These are phyloP conservation scores for Fusarium piperis DNA, from an alignment of 2,329 filamentous ascomycete genomes.

Conservation along the genomic window DNA sequence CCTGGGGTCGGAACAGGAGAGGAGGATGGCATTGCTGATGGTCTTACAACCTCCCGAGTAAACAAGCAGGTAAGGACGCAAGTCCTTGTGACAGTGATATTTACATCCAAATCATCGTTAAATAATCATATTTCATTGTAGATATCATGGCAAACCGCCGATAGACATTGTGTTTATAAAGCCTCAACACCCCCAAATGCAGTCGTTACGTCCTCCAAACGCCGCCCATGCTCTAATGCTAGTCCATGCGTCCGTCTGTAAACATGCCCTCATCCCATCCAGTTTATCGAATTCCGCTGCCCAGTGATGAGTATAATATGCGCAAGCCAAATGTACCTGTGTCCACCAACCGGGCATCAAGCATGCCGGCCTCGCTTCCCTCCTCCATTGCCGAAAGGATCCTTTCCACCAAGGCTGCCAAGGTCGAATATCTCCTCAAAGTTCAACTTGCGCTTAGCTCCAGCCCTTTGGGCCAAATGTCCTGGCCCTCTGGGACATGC, in stretches of 20 bases:
- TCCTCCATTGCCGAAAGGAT: conserved; percentile 60
- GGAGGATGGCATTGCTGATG: neutral
- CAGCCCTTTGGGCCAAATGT: conserved; percentile 70
- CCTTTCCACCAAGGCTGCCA: conserved; percentile 71
- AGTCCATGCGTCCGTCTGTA: conserved; percentile 49
- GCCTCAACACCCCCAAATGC: conserved; percentile 37
- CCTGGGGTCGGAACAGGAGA: neutral
- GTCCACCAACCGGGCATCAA: conserved; percentile 30
- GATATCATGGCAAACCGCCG: conserved; percentile 26
- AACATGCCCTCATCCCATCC: conserved; percentile 43
- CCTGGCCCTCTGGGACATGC: conserved; percentile 42
- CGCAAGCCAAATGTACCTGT: conserved; percentile 21
- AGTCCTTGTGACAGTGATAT: neutral
- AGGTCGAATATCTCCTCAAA: conserved; percentile 78
- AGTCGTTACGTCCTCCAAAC: conserved; percentile 49
- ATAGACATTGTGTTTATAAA: conserved; percentile 30
- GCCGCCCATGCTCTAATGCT: conserved; percentile 50
- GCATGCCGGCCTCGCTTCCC: conserved; percentile 63
- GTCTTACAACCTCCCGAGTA: neutral
- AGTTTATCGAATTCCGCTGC: conserved; percentile 39
- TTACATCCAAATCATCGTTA: conserved; percentile 1
- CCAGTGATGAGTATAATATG: conserved; percentile 29
- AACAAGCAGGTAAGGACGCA: neutral
- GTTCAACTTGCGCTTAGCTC: conserved; percentile 77
- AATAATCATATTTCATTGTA: conserved; percentile 31